Conservation (phyloP, 352 stramenopile species). For the Phytophthora fragariaefolia region DNA sequence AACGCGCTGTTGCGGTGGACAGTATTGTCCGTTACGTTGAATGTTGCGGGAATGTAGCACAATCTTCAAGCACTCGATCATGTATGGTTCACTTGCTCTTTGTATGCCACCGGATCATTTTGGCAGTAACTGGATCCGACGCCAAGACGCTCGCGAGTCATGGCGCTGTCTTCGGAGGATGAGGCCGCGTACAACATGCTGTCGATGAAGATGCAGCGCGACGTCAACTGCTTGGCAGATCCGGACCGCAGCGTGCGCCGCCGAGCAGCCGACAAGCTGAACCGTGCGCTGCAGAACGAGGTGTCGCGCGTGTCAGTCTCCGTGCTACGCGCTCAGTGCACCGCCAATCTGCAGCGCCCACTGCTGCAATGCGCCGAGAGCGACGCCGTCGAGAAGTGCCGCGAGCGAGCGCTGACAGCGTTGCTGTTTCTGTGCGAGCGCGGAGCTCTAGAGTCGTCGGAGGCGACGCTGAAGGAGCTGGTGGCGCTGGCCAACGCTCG, state of each 20-base stretch:
- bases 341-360: constrained; percentile 49
- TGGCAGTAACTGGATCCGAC: constrained; percentile 15
- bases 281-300: constrained; percentile 58
- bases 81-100: constrained; percentile 22
- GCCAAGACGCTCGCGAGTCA: constrained; percentile 15
- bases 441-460: constrained; percentile 50
- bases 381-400: constrained; percentile 80
- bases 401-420: constrained; percentile 69
- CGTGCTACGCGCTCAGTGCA: constrained; percentile 56
- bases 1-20: no score
- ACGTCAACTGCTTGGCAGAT: constrained; percentile 83
- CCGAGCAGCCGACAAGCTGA: constrained; percentile 75
- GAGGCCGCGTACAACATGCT: constrained; percentile 64
- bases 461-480: constrained; percentile 52
- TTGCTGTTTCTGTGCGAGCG: constrained; percentile 65
- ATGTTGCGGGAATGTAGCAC: constrained; percentile 11
- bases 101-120: constrained; percentile 25
- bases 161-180: constrained; percentile 58
- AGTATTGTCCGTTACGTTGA: constrained; percentile 4
- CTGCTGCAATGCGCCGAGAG: constrained; percentile 55
- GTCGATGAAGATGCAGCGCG: constrained; percentile 83
- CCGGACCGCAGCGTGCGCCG: constrained; percentile 74
- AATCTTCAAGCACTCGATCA: constrained; percentile 27
- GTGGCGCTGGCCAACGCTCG: constrained; percentile 54
- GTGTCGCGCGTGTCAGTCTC: constrained; percentile 36